phyloP scores from a whole-genome alignment of 805 yeast species.

The Pichia nanzhaoensis region DNA sequence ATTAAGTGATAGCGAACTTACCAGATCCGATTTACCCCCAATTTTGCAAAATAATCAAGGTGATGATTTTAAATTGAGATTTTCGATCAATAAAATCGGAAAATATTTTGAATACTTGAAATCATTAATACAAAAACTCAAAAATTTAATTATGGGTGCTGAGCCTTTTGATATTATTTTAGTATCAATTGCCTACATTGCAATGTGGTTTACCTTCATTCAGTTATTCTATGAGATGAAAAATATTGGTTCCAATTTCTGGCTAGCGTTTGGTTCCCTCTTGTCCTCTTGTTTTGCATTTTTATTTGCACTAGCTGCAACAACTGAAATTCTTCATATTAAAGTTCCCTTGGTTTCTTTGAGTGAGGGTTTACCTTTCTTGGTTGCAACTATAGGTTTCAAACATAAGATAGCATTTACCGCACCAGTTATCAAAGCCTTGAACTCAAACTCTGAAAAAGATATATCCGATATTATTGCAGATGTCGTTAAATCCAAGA shows the following conservation, averaged over 20 bases:
- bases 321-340: conserved; percentile 48
- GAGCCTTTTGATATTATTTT: conserved; percentile 80
- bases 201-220: conserved; percentile 79
- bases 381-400: conserved; percentile 88
- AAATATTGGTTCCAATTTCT: conserved; percentile 72
- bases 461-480: conserved; percentile 30
- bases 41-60: conserved; percentile 35
- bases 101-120: conserved; percentile 49
- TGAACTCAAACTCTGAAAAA: conserved; percentile 22
- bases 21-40: conserved; percentile 17
- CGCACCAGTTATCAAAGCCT: conserved; percentile 43
- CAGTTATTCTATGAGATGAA: conserved; percentile 72
- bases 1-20: conserved; percentile 27
- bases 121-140: conserved; percentile 34
- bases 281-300: conserved; percentile 79
- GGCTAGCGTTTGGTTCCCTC: conserved; percentile 78
- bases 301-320: conserved; percentile 63
- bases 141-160: conserved; percentile 54
- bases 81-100: conserved; percentile 42
- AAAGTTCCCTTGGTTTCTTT: conserved; percentile 67
- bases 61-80: conserved; percentile 55
- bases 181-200: conserved; percentile 72
- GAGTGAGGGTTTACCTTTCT: conserved; percentile 88
- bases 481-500: conserved; percentile 26
- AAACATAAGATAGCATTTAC: conserved; percentile 77